Percentiles rank a stretch among this genome's conserved stretches.
phyloP scores from a whole-genome alignment of 805 yeast species.

The Nakazawaea wickerhamii region DNA sequence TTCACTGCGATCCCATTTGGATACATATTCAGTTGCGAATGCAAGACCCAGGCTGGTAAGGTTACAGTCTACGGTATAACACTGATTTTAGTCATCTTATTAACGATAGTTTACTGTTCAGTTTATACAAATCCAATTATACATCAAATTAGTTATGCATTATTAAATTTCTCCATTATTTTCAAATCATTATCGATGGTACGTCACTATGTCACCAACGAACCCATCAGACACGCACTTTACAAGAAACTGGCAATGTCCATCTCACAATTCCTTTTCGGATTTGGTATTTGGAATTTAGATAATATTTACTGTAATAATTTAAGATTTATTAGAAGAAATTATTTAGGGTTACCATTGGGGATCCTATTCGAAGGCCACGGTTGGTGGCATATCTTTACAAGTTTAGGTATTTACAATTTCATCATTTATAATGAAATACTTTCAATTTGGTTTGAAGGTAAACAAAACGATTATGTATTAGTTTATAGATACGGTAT shows the following conservation, averaged over 20 bases:
- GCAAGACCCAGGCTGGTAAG: conserved; percentile 3
- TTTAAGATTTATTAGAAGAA: conserved; percentile 54
- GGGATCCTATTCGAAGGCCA: conserved; percentile 84
- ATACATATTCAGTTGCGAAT: conserved; percentile 23
- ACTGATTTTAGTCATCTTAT: conserved; percentile 25
- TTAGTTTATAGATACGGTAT: conserved; percentile 52
- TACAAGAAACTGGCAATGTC: conserved; percentile 55
- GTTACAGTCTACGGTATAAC: conserved; percentile 17
- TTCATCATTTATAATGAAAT: conserved; percentile 74
- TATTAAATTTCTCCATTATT: conserved; percentile 64
- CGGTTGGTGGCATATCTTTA: conserved; percentile 92
- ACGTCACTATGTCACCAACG: conserved; percentile 45
- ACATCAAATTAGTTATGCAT: conserved; percentile 78
- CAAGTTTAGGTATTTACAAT: conserved; percentile 78
- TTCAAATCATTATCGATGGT: conserved; percentile 49
- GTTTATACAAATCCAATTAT: conserved; percentile 66
- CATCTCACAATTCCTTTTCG: conserved; percentile 54
- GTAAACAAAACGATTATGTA: conserved; percentile 44
- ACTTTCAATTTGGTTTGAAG: conserved; percentile 57
- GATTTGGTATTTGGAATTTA: conserved; percentile 79
- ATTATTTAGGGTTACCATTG: conserved; percentile 66
- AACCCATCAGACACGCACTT: conserved; percentile 40
- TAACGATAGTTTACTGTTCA: conserved; percentile 63
- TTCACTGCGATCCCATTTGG: conserved; percentile 86
- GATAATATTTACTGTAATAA: conserved; percentile 72